phyloP scores from a whole-genome alignment of 2,329 filamentous ascomycete genomes.

The Knoxdaviesia proteae region DNA sequence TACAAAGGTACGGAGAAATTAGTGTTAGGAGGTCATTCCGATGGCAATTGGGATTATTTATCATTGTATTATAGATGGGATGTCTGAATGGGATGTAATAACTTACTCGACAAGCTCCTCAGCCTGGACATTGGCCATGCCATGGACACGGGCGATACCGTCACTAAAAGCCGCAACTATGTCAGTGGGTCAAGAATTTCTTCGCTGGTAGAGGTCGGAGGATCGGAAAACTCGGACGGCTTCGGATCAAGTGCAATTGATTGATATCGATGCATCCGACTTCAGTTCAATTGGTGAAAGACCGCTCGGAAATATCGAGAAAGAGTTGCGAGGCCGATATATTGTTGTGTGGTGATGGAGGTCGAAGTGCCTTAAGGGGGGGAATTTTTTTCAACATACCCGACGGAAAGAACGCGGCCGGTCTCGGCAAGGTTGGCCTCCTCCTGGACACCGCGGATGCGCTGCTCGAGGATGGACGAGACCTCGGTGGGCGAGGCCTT shows the following conservation, averaged over 20 bases:
- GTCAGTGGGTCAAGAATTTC: conserved; percentile 1
- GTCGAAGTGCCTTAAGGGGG: not conserved
- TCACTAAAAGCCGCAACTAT: conserved; percentile 40
- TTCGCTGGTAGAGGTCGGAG: too few species aligned
- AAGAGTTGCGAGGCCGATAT: not conserved
- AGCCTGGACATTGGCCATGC: conserved; percentile 99
- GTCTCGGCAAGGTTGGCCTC: conserved; percentile 94
- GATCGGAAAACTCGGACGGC: too few species aligned
- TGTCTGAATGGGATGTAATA: conserved; percentile 2
- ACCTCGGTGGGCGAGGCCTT: conserved; percentile 96
- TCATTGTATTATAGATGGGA: conserved; percentile 1
- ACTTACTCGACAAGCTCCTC: conserved; percentile 99
- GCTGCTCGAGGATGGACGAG: conserved; percentile 97
- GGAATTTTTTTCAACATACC: conserved; percentile 42
- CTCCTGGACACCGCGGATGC: conserved; percentile 96
- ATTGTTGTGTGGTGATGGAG: not conserved
- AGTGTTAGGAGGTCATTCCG: not conserved
- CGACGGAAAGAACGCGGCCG: conserved; percentile 93
- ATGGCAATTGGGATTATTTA: conserved; percentile 6
- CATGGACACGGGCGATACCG: conserved; percentile 99
- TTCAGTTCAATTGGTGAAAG: not conserved
- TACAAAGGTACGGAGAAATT: not conserved
- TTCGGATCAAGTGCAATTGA: not conserved
- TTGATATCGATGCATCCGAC: not conserved
- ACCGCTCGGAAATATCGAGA: not conserved